Evolutionary conservation across 257 asterid species (phyloP).

Genomic region (Lavandula angustifolia): DNA sequence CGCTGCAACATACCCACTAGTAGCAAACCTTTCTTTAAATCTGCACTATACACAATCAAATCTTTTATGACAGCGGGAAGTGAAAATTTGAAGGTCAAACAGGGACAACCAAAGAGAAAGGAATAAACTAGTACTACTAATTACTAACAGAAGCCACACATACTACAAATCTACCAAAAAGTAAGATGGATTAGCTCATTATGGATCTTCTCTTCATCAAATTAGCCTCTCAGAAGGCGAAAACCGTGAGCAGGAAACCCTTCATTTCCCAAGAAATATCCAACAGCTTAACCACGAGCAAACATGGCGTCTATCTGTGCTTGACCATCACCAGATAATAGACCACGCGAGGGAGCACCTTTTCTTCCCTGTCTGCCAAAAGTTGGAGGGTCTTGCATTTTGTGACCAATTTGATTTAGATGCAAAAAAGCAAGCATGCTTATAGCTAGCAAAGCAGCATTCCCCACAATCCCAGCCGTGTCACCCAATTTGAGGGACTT

Average conservation of each 20-base stretch:
- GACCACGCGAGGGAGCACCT: constrained; percentile 38
- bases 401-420: constrained; percentile 56
- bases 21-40: background rate
- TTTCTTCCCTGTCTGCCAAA: constrained; percentile 45
- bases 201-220: constrained; percentile 22
- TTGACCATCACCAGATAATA: constrained; percentile 36
- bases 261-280: background rate
- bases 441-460: constrained; percentile 85
- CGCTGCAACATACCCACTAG: too few species aligned
- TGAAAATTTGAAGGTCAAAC: constrained; percentile 23
- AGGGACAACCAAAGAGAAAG: background rate
- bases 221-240: too few species aligned
- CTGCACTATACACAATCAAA: too few species aligned
- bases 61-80: constrained; percentile 16
- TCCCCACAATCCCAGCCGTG: constrained; percentile 76
- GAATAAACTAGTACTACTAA: too few species aligned
- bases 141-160: constrained; percentile 38
- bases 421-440: constrained; percentile 85
- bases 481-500: constrained; percentile 69
- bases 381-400: constrained; percentile 40
- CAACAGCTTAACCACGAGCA: constrained; percentile 65
- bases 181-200: background rate
- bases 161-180: constrained; percentile 26
- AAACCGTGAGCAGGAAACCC: background rate
- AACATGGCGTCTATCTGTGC: constrained; percentile 67